Evolutionary conservation across 1,139 yeast species (phyloP), one percentile per base, ranked within the genome.

Genomic region (Lodderomyces parapsilosis): DNA sequence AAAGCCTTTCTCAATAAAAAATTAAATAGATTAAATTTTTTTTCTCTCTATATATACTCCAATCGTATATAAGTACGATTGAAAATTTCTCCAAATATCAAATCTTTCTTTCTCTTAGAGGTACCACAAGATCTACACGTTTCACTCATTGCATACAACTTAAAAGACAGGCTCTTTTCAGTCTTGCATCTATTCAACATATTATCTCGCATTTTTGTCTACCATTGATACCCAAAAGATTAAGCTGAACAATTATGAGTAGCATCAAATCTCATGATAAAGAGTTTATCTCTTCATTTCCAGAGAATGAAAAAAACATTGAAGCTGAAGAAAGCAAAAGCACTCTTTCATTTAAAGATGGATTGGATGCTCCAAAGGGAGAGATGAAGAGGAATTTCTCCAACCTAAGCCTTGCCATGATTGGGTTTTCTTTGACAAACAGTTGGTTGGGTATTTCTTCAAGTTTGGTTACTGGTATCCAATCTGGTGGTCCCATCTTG

Each of bases 401-500:
- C 17, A 66, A 77, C 36, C 69, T 78, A 65, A 76, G 84, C 1
- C 71, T 81, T 7, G 63, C 81, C 20, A 86, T 86, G 46, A 83
- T 82, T 46, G 87, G 87, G 4, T 83, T 83, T 54, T 86, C 86
- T 19, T 62, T 83, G 44, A 82, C 88, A 22, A 81, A 81, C 63
- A 80, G 86, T 7, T 81, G 87, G 87, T 78, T 80, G 15, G 52
- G 53, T 34, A 46, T 50, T 43, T 79, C 84, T 13, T 81, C 85
- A 1, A 77, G 85, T 10, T 69, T 81, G 59, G 71, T 80, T 44
- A 78, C 85, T 17, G 84, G 85, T 55, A 80, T 81, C 44, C 66
- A 72, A 44, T 78, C 85, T 22, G 86, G 86, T 50, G 89, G 89
- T 24, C 87, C 89, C 9, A 65, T 82, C 68, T 62, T 81, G 65